Evolutionary conservation across 805 yeast genomes (phyloP), one percentile per base, ranked within the genome.

Genomic region (Candida michaelii): DNA sequence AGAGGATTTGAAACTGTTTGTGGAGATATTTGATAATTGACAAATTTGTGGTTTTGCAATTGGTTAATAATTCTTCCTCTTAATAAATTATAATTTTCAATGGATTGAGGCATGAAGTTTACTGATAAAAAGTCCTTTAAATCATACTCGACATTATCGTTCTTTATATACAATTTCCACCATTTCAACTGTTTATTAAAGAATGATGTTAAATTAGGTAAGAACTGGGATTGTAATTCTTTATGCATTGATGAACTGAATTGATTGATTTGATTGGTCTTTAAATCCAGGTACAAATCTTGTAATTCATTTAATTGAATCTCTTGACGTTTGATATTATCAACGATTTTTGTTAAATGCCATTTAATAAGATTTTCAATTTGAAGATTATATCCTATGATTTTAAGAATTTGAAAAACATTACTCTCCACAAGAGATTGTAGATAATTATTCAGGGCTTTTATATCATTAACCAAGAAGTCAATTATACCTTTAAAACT

Each of bases 101-200:
- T 66, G 43, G 74, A 67, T 18, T 56, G 46, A 40, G 47, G 53
- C 73, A 70, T 67, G 51, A 70, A 70, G 27, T 59, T 50, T 7
- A 49, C 36, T 33, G 44, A 55, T 44, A 70, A 62, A 49, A 45
- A 67, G 43, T 70, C 76, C 43, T 70, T 70, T 33, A 70, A 47
- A 29, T 60, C 64, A 44, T 70, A 70, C 50, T 68, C 74, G 16
- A 70, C 68, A 47, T 70, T 69, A 39, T 70, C 76, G 45, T 70
- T 70, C 36, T 59, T 60, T 43, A 53, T 55, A 48, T 70, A 70
- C n/a, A 70, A 50, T 47, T 56, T 68, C 71, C 73, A 70, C 74
- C 74, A 70, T 13, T 51, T 49, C 38, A 70, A 58, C 13, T 53
- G 58, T 14, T 50, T 53, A 17, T 41, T 45, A 56, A 70, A 67